phyloP scores from a whole-genome alignment of 441 rosid species.

The Eruca vesicaria region DNA sequence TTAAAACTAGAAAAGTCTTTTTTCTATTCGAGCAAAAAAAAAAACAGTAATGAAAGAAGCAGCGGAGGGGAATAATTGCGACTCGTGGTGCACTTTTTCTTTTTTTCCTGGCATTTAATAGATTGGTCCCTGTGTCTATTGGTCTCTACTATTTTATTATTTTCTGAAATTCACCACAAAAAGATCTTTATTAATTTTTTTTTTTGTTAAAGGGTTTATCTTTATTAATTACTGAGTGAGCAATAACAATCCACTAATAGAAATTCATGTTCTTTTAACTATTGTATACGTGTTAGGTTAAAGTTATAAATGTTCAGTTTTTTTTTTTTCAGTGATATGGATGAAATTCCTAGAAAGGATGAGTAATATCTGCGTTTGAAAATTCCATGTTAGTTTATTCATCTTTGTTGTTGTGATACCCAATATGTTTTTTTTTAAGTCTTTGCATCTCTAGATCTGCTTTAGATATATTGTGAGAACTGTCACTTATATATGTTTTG shows the following conservation, averaged over 20 bases:
- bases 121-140: constrained; percentile 12
- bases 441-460: no score
- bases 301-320: no score
- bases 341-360: no score
- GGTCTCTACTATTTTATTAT: constrained; percentile 23
- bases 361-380: no score
- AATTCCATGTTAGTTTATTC: no score
- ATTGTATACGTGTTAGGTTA: not conserved
- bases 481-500: no score
- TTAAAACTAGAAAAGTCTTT: not conserved
- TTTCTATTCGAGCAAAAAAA: not conserved
- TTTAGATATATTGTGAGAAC: no score
- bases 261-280: not conserved
- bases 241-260: constrained; percentile 6
- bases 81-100: constrained; percentile 17
- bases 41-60: constrained; percentile 17
- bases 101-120: constrained; percentile 33
- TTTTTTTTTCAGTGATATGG: not conserved
- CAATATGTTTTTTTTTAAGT: no score
- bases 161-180: constrained; percentile 1
- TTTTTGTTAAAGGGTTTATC: no score
- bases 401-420: no score
- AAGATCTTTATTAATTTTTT: not conserved
- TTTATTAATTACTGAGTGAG: not conserved
- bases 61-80: constrained; percentile 28